These are phyloP conservation scores for Chiua virens DNA, from an alignment of 768 basidiomycete species.

Conservation along the genomic window DNA sequence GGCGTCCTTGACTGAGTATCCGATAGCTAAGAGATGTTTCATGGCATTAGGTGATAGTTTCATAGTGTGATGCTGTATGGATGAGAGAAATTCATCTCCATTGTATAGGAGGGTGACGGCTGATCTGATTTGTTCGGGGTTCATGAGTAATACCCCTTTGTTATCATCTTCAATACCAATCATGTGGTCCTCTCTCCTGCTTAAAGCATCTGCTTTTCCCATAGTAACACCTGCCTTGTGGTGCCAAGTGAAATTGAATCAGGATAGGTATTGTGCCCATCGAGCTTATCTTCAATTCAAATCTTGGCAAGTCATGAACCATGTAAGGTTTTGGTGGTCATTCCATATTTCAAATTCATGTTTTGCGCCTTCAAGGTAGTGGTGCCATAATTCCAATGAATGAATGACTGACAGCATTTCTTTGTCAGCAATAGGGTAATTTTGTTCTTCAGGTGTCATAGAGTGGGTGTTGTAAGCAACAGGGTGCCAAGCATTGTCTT, in stretches of 20 bases:
- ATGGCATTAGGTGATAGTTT: too few relatives aligned
- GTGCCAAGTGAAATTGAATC: neutral
- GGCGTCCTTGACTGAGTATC: too few relatives aligned
- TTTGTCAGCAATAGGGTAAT: neutral
- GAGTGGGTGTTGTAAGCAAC: neutral
- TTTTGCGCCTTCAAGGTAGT: neutral
- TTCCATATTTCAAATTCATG: neutral
- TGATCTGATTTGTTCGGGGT: too few relatives aligned
- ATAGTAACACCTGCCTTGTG: neutral
- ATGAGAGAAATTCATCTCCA: too few relatives aligned
- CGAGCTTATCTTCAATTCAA: slow-evolving; percentile 43
- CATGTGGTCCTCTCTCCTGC: neutral
- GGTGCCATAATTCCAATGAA: neutral
- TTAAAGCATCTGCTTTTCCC: neutral
- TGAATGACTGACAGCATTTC: neutral
- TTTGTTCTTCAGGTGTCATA: neutral
- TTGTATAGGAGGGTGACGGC: too few relatives aligned
- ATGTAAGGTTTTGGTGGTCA: neutral
- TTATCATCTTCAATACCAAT: neutral
- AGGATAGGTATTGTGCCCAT: neutral
- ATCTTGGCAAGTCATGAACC: slow-evolving; percentile 27
- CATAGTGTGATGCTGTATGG: too few relatives aligned
- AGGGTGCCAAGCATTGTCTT: neutral
- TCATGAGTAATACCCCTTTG: neutral
- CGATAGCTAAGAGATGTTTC: too few relatives aligned